A percentile compares a stretch with the other conserved stretches of the same genome.
phyloP scores from a whole-genome alignment of 805 yeast genomes.

The Ogataea nonfermentans region DNA sequence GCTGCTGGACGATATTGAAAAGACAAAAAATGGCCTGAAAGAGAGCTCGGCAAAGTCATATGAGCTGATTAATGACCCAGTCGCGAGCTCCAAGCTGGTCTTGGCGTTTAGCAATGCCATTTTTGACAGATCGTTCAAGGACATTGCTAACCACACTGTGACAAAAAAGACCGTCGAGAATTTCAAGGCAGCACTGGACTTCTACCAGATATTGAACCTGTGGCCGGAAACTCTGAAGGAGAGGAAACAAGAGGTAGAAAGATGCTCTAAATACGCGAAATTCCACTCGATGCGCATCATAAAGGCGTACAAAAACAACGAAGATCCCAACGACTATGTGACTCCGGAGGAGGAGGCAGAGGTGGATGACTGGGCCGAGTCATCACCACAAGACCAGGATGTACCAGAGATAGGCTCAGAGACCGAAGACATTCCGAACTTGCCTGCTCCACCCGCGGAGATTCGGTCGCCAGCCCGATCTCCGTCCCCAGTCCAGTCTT shows the following conservation, averaged over 20 bases:
- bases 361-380: constrained; percentile 12
- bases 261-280: constrained; percentile 58
- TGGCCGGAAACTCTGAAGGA: constrained; percentile 34
- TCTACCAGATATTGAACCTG: constrained; percentile 48
- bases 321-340: constrained; percentile 57
- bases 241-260: constrained; percentile 24
- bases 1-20: constrained; percentile 72
- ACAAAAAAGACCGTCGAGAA: constrained; percentile 47
- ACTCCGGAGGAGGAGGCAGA: constrained; percentile 37
- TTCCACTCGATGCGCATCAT: constrained; percentile 60
- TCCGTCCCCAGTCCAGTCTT: constrained; percentile 1
- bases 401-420: constrained; percentile 1
- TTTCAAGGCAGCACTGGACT: constrained; percentile 54
- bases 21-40: constrained; percentile 40
- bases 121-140: constrained; percentile 52
- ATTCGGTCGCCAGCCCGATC: constrained; percentile 11
- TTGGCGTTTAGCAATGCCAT: constrained; percentile 57
- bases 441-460: constrained; percentile 18
- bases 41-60: constrained; percentile 39
- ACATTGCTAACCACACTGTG: constrained; percentile 42
- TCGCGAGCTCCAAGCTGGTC: constrained; percentile 53
- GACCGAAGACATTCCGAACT: background rate
- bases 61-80: constrained; percentile 58
- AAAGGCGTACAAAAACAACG: constrained; percentile 45
- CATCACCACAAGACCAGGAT: background rate